Conservation (phyloP, 495 filamentous ascomycete genomes). For the Neurospora africana region DNA sequence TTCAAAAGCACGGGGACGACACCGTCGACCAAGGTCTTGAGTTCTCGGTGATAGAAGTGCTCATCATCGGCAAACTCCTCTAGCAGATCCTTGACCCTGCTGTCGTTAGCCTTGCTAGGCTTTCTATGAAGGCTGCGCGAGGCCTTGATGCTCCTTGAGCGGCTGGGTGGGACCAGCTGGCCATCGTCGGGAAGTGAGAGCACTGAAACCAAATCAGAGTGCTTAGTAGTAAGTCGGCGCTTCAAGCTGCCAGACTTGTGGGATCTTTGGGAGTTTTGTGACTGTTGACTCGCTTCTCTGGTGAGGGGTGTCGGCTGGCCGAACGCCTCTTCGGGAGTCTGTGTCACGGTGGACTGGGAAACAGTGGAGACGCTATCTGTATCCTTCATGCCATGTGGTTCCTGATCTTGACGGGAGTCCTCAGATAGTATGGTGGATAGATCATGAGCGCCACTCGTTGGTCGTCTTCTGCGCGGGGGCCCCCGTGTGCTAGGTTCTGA, state of each 20-base stretch:
- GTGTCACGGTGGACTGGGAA: conserved; percentile 40
- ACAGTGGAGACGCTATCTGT: conserved; percentile 32
- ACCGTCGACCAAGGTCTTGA: conserved; percentile 88
- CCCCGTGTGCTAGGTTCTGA: conserved; percentile 14
- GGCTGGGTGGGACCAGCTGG: conserved; percentile 29
- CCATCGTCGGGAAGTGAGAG: conserved; percentile 64
- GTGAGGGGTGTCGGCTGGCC: conserved; percentile 30
- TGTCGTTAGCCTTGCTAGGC: conserved; percentile 51
- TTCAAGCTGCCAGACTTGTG: conserved; percentile 41
- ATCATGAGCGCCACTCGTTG: conserved; percentile 53
- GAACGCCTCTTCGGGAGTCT: conserved; percentile 24
- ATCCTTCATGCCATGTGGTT: conserved; percentile 20
- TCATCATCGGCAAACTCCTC: conserved; percentile 77
- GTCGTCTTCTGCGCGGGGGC: conserved; percentile 37
- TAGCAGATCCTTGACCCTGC: conserved; percentile 65
- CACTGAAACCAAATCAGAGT: conserved; percentile 88
- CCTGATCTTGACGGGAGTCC: conserved; percentile 39
- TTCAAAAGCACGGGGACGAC: conserved; percentile 88
- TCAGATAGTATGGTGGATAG: conserved; percentile 64
- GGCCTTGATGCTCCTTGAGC: conserved; percentile 53
- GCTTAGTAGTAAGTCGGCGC: conserved; percentile 77
- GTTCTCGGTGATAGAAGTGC: conserved; percentile 79
- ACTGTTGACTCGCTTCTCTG: conserved; percentile 24
- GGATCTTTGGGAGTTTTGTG: neutral
- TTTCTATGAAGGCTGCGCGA: conserved; percentile 61